These are phyloP conservation scores for Drosera spatulata DNA, from an alignment of 179 eudicot species.

Conservation along the genomic window DNA sequence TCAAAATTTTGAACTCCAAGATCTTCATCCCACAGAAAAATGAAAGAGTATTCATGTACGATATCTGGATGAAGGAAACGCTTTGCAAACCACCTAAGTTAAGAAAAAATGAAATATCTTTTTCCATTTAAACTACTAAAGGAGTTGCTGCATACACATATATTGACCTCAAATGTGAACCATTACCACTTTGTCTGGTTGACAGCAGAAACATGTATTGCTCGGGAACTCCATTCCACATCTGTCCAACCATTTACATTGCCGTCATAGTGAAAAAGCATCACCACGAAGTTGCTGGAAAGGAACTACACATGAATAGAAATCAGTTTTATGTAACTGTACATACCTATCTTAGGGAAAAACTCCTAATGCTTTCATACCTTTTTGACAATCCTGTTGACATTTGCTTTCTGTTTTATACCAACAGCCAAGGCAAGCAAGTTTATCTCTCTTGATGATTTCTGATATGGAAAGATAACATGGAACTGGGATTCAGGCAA, in stretches of 20 bases:
- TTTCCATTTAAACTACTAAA: background rate
- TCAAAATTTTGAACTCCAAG: slow-evolving; percentile 57
- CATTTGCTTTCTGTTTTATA: slow-evolving; percentile 47
- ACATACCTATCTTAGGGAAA: background rate
- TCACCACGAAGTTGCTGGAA: slow-evolving; percentile 29
- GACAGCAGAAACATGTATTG: slow-evolving; percentile 51
- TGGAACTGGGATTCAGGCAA: too few relatives aligned
- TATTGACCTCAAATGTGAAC: background rate
- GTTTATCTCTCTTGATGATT: slow-evolving; percentile 20
- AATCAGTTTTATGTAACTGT: background rate
- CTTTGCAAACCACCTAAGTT: slow-evolving; percentile 76
- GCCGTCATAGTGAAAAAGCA: slow-evolving; percentile 73
- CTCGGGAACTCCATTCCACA: slow-evolving; percentile 40
- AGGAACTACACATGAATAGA: slow-evolving; percentile 34
- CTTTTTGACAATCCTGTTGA: slow-evolving; percentile 44
- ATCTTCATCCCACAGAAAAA: slow-evolving; percentile 83
- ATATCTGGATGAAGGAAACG: slow-evolving; percentile 73
- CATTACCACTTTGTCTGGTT: slow-evolving; percentile 62
- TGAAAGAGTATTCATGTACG: slow-evolving; percentile 47
- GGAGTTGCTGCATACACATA: too few relatives aligned
- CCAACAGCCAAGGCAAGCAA: slow-evolving; percentile 68
- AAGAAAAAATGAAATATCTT: background rate
- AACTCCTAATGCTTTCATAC: slow-evolving; percentile 11
- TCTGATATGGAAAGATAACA: background rate
- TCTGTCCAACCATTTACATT: slow-evolving; percentile 58